Conservation (phyloP, 805 yeast species). For the Brettanomyces naardenensis region DNA sequence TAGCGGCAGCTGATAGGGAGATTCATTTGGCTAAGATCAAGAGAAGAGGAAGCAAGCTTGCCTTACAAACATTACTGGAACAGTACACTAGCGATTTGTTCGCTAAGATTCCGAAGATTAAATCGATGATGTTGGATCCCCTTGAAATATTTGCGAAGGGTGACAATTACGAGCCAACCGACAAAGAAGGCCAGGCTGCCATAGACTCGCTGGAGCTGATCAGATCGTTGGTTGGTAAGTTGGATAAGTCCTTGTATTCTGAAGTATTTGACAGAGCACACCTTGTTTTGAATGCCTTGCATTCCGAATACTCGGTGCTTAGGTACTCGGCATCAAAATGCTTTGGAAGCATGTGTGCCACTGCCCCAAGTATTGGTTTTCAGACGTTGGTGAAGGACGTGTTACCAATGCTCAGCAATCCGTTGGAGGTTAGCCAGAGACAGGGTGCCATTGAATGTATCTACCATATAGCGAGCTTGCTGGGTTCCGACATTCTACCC, state of each 20-base stretch:
- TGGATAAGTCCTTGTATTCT: conserved; percentile 40
- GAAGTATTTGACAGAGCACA: conserved; percentile 49
- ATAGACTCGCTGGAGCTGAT: conserved; percentile 83
- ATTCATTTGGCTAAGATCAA: conserved; percentile 71
- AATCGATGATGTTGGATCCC: conserved; percentile 59
- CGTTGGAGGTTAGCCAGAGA: conserved; percentile 60
- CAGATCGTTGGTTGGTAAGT: conserved; percentile 60
- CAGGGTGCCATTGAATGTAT: conserved; percentile 94
- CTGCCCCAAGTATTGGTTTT: conserved; percentile 62
- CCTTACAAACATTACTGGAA: conserved; percentile 53
- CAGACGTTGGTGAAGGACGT: conserved; percentile 71
- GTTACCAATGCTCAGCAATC: conserved; percentile 74
- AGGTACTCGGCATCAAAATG: conserved; percentile 89
- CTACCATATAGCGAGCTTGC: conserved; percentile 72
- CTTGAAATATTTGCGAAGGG: conserved; percentile 26
- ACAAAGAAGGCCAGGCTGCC: conserved; percentile 62
- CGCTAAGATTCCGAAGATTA: conserved; percentile 55
- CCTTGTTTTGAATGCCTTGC: conserved; percentile 43
- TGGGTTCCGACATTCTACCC: conserved; percentile 88
- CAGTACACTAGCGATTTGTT: conserved; percentile 51
- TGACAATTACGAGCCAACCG: conserved; percentile 19
- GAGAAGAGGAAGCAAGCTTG: conserved; percentile 73
- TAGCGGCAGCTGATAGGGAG: conserved; percentile 50
- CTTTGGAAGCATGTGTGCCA: conserved; percentile 68
- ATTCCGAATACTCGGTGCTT: conserved; percentile 70